Conservation (phyloP, 352 stramenopile species). For the Phytopythium montanum region DNA sequence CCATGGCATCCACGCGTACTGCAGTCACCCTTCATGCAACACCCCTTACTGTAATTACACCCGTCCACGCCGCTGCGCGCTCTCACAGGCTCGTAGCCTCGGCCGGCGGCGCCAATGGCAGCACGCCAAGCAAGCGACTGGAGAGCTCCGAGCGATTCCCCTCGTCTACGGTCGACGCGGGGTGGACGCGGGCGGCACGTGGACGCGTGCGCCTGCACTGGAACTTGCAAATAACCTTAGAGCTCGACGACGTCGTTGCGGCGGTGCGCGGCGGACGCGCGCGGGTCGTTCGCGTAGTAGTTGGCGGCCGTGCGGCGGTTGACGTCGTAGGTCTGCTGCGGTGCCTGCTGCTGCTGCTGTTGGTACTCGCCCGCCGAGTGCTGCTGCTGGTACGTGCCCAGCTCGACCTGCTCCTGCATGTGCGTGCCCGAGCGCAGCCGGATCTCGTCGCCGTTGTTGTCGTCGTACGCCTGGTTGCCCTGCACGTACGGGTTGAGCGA, state of each 20-base stretch:
- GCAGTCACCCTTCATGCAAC: background rate
- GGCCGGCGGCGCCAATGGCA: no score
- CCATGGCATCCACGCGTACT: no score
- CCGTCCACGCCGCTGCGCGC: background rate
- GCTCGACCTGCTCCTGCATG: slow-evolving; percentile 26
- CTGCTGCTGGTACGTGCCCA: slow-evolving; percentile 20
- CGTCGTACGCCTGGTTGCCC: slow-evolving; percentile 23
- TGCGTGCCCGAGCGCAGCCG: slow-evolving; percentile 51
- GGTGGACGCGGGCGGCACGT: background rate
- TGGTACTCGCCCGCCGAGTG: background rate
- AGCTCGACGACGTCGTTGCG: slow-evolving; percentile 64
- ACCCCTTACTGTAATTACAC: background rate
- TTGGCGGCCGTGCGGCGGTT: slow-evolving; percentile 35
- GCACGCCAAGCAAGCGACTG: background rate
- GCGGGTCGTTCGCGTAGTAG: slow-evolving; percentile 43
- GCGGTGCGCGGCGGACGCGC: slow-evolving; percentile 33
- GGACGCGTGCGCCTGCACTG: background rate
- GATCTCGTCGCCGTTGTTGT: slow-evolving; percentile 45
- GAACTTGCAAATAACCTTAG: slow-evolving; percentile 13
- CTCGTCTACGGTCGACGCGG: background rate
- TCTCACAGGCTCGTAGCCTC: no score
- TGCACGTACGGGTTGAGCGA: slow-evolving; percentile 43
- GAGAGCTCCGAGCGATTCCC: no score
- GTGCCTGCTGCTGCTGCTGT: background rate
- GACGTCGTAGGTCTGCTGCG: slow-evolving; percentile 31